Evolutionary conservation across 331 rosid species (phyloP), one percentile per base, ranked within the genome.

Genomic region (Ulmus americana): DNA sequence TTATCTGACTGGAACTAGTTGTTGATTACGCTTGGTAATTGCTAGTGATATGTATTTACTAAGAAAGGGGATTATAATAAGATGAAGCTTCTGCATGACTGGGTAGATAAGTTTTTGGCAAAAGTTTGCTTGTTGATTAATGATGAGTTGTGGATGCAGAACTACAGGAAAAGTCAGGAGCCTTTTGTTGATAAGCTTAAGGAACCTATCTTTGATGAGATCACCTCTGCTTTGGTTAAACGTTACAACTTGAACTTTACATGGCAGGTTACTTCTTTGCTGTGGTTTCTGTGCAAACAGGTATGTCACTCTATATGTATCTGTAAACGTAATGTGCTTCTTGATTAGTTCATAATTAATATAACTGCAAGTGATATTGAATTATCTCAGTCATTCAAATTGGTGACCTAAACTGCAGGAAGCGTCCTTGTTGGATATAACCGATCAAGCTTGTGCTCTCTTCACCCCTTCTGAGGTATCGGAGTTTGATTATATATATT

Each of bases 281-380:
- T 92, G 28, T 92, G 97, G 98, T 92, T 92, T 80, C 77, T 92
- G 38, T 92, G 98, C 81, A 92, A 92, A 81, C 95, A 92, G 97
- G 97, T 92, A 61, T 70, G 63, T 63, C 9, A 63, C 58, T 63
- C 48, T 71, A 38, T 43, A 9, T 49, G 4, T 28, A 39, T n/a
- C 0, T 1, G 8, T 6, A 52, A 54, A 18, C 13, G 15, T 43
- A 40, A 8, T 60, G 5, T 51, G 5, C 61, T 61, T 16, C 22
- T 66, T 12, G 42, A 55, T 35, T 56, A 12, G 13, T 55, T 55
- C 44, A 56, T 10, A 56, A 16, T 5, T 38, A 8, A 56, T 56
- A 44, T 41, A 35, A 51, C 63, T 28, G 65, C 52, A 8, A 7
- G 65, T 55, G 67, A 63, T 55, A 59, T 65, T 67, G n/a, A 45